These are phyloP conservation scores for Cordyceps fumosorosea DNA, from an alignment of 2,329 filamentous ascomycete genomes.

Conservation along the genomic window DNA sequence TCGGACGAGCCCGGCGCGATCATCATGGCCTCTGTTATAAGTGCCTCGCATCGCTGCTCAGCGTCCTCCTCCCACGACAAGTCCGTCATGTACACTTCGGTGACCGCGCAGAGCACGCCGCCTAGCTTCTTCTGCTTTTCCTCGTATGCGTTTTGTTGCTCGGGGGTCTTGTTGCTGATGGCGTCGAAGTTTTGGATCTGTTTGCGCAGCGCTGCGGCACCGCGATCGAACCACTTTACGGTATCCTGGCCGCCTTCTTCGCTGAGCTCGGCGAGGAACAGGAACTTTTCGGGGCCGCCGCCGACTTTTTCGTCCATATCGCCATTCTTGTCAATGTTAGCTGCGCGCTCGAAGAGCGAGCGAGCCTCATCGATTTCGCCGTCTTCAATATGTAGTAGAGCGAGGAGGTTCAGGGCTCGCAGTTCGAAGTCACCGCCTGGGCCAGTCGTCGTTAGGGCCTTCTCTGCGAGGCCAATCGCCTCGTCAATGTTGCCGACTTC, in stretches of 20 bases:
- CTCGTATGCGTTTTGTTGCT: slow-evolving; percentile 41
- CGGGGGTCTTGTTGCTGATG: slow-evolving; percentile 28
- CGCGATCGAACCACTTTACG: slow-evolving; percentile 61
- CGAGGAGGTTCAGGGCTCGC: slow-evolving; percentile 67
- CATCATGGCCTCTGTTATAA: slow-evolving; percentile 85
- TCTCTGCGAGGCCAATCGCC: slow-evolving; percentile 33
- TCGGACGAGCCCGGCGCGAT: slow-evolving; percentile 76
- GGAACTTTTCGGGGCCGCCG: slow-evolving; percentile 86
- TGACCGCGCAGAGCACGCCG: slow-evolving; percentile 86
- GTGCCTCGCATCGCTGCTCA: slow-evolving; percentile 76
- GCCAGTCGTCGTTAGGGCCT: slow-evolving; percentile 38
- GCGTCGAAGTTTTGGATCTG: slow-evolving; percentile 61
- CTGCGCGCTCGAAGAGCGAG: slow-evolving; percentile 64
- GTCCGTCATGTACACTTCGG: slow-evolving; percentile 99
- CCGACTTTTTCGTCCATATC: slow-evolving; percentile 61
- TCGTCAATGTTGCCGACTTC: slow-evolving; percentile 36
- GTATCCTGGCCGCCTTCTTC: slow-evolving; percentile 61
- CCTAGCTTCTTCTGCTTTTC: slow-evolving; percentile 77
- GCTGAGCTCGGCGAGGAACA: slow-evolving; percentile 88
- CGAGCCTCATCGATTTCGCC: slow-evolving; percentile 75
- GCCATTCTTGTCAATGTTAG: slow-evolving; percentile 71
- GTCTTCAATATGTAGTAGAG: slow-evolving; percentile 74
- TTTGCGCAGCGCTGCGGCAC: slow-evolving; percentile 63
- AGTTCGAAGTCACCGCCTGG: slow-evolving; percentile 46
- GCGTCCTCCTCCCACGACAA: slow-evolving; percentile 88